These are phyloP conservation scores for Monosporascus ibericus DNA, from an alignment of 2,329 filamentous ascomycete genomes.

Conservation along the genomic window DNA sequence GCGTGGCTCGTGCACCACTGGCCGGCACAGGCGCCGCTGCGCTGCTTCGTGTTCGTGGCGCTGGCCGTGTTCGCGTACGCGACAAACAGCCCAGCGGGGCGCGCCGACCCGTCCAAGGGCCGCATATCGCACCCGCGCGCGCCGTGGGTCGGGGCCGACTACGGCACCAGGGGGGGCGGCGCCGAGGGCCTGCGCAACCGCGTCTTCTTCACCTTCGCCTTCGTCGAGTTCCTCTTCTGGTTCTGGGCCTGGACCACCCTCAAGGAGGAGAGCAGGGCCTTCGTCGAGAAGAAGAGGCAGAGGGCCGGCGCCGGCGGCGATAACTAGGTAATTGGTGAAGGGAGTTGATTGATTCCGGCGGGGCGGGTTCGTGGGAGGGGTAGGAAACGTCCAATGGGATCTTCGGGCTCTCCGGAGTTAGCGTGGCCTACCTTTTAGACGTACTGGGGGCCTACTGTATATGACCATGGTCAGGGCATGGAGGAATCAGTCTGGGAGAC, in stretches of 20 bases:
- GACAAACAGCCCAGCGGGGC: conserved; percentile 28
- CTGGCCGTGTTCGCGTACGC: conserved; percentile 48
- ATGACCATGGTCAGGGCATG: too few species aligned
- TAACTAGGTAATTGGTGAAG: neutral
- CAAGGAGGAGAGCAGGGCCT: conserved; percentile 53
- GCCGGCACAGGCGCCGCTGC: conserved; percentile 56
- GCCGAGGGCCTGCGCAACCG: conserved; percentile 70
- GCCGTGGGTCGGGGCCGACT: conserved; percentile 27
- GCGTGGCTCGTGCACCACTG: conserved; percentile 57
- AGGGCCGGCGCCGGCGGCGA: conserved; percentile 16
- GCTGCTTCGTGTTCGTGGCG: conserved; percentile 47
- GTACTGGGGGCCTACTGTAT: too few species aligned
- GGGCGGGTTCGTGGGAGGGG: neutral
- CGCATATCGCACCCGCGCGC: conserved; percentile 29
- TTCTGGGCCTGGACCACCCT: conserved; percentile 77
- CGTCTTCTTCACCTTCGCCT: conserved; percentile 77
- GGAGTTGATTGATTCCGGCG: neutral
- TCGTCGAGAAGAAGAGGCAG: conserved; percentile 34
- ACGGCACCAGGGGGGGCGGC: conserved; percentile 38
- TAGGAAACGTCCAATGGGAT: neutral
- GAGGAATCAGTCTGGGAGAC: too few species aligned
- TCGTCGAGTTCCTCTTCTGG: conserved; percentile 79
- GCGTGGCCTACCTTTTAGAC: too few species aligned
- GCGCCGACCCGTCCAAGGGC: conserved; percentile 34
- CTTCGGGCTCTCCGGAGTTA: too few species aligned